Evolutionary conservation across 1,139 yeast genomes (phyloP), one percentile per base, ranked within the genome.

Genomic region (Magnusiomyces suaveolens): DNA sequence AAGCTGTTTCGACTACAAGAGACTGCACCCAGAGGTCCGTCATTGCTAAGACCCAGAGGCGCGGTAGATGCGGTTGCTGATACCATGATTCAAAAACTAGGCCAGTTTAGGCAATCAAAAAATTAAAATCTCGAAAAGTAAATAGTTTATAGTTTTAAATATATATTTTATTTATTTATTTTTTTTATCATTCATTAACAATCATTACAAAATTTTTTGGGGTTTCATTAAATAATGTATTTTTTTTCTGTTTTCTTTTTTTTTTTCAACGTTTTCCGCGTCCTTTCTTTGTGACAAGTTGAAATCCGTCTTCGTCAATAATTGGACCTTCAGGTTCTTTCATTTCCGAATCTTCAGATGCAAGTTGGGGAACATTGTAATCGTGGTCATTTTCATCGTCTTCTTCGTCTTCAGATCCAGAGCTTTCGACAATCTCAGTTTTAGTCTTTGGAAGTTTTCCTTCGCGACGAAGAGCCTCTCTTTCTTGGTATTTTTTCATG

Each of bases 291-390:
- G 83, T 88, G 10, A 90, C 97, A 59, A 89, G 71, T 63, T 89
- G 92, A 65, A 90, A 90, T 1, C 97, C 97, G 66, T 90, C 97
- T 36, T 90, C 97, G 67, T 90, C 97, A 14, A 90, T 76, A 14
- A 86, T 67, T 8, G 96, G 96, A 18, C 66, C 72, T 21, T 58
- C 62, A 39, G 54, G 24, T 20, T 53, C 64, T 25, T 57, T 64
- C 50, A 61, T 63, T 29, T 68, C 72, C 18, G 44, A 4, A n/a
- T 41, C 25, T 24, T 72, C 69, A 18, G 66, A 71, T 43, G 71
- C 74, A 2, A 71, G 69, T 14, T 74, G 79, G 67, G 75, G 75
- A 24, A 68, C 74, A 1, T 71, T 75, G 1, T 72, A 78, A 1
- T 73, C 79, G 0, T 65, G 68, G 1, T 65, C 70, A 1, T 64